Conservation (phyloP, 2,329 filamentous ascomycete species). For the Pleurostoma richardsiae region DNA sequence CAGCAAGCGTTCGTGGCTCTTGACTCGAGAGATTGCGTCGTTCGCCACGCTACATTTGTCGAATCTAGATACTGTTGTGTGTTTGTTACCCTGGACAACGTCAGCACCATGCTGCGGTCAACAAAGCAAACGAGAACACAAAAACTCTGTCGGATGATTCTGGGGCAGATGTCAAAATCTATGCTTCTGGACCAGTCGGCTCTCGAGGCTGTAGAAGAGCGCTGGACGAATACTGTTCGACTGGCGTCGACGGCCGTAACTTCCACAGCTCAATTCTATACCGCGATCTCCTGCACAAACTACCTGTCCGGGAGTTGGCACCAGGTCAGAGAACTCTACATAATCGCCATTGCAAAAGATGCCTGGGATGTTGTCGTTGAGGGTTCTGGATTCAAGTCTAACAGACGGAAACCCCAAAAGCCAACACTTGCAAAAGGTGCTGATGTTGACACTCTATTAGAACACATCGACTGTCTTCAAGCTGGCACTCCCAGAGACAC, state of each 20-base stretch:
- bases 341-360: neutral
- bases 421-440: neutral
- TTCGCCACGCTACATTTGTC: neutral
- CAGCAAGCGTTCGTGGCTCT: neutral
- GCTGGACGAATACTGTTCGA: neutral
- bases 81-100: neutral
- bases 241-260: neutral
- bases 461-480: neutral
- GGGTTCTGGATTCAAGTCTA: neutral
- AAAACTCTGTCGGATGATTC: neutral
- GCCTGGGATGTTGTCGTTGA: neutral
- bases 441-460: neutral
- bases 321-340: neutral
- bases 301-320: neutral
- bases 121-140: neutral
- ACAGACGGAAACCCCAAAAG: neutral
- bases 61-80: neutral
- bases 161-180: neutral
- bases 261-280: neutral
- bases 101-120: neutral
- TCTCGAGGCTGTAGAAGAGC: neutral
- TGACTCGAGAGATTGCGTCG: neutral
- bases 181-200: neutral
- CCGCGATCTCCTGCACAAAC: neutral
- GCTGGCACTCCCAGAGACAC: neutral